Evolutionary conservation across 2,329 filamentous ascomycete species (phyloP).

Genomic region (Pseudofabraea citricarpa): DNA sequence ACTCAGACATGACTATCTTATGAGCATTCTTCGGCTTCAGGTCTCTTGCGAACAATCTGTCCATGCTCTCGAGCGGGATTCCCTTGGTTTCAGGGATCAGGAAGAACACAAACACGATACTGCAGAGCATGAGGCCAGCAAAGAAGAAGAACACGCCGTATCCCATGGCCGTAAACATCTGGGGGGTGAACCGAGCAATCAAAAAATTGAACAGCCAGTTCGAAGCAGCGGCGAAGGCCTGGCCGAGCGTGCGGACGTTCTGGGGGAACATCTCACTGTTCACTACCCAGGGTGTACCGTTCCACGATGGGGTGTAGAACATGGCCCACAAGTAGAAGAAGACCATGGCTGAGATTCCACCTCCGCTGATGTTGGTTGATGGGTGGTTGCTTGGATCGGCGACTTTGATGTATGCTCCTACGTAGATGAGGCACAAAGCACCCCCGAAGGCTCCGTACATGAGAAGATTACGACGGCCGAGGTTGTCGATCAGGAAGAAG

Average conservation of each 20-base stretch:
- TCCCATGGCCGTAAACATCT: slow-evolving; percentile 18
- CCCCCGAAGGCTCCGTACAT: slow-evolving; percentile 52
- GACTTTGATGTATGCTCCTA: slow-evolving; percentile 61
- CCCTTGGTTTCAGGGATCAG: slow-evolving; percentile 62
- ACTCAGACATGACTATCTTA: slow-evolving; percentile 18
- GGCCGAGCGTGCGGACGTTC: slow-evolving; percentile 43
- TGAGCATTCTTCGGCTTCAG: slow-evolving; percentile 16
- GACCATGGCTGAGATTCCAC: slow-evolving; percentile 58
- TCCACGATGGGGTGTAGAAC: slow-evolving; percentile 65
- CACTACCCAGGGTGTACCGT: slow-evolving; percentile 66
- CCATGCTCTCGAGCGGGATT: slow-evolving; percentile 58
- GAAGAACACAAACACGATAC: slow-evolving; percentile 56
- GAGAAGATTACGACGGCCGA: slow-evolving; percentile 54
- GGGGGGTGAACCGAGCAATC: slow-evolving; percentile 41
- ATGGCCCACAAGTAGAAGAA: slow-evolving; percentile 67
- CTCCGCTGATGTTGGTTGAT: slow-evolving; percentile 35
- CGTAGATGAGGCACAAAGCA: slow-evolving; percentile 58
- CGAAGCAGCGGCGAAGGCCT: slow-evolving; percentile 58
- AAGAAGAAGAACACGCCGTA: slow-evolving; percentile 22
- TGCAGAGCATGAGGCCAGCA: slow-evolving; percentile 46
- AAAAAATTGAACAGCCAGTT: slow-evolving; percentile 73
- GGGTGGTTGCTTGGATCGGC: slow-evolving; percentile 41
- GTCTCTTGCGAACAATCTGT: slow-evolving; percentile 46
- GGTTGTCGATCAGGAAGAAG: slow-evolving; percentile 57
- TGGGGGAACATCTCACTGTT: slow-evolving; percentile 60